Evolutionary conservation across 1,284 basidiomycete genomes (phyloP), one percentile per base, ranked within the genome.

Genomic region (Irpex sp.): DNA sequence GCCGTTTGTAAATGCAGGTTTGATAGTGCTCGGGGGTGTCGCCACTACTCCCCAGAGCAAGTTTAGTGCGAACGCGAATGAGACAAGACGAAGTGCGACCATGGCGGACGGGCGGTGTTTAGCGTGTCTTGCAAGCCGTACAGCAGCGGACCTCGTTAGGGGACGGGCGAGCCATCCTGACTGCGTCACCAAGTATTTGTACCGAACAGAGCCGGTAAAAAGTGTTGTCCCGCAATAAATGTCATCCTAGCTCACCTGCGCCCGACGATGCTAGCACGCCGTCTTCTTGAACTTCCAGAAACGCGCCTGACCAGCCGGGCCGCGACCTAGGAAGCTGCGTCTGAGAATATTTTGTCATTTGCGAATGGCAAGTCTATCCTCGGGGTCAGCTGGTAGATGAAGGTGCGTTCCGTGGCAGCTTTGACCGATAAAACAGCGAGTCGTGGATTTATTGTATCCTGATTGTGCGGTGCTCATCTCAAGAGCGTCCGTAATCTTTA

Each of bases 1-100:
- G 66, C 71, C 71, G 9, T 58, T 62, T n/a, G 64, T 59, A 17
- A 52, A 52, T 2, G 49, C n/a, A 19, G 49, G 49, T 26, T 26
- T 19, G n/a, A 52, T 52, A 2, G 11, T 19, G 49, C 49, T 26
- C 2, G 49, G 17, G 17, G 49, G 49, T 3, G 21, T 9, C 8
- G 49, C 49, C 21, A 26, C 13, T 17, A 19, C 17, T 19, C 13
- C 17, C 8, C 8, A 9, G 40, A 44, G 40, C 15, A 44, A 44
- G 9, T 19, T 9, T 5, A 52, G n/a, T 9, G 17, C 9, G 2
- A 26, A 9, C 5, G 49, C 49, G 2, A 17, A 9, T 3, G 49
- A 17, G 8, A 19, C 9, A 52, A 52, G 49, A 26, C 49, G n/a
- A 5, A 19, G 49, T 9, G 49, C 49, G 5, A 52, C 49, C 49